These are phyloP conservation scores for Alternaria metachromatica DNA, from an alignment of 2,329 filamentous ascomycete species.

Conservation along the genomic window DNA sequence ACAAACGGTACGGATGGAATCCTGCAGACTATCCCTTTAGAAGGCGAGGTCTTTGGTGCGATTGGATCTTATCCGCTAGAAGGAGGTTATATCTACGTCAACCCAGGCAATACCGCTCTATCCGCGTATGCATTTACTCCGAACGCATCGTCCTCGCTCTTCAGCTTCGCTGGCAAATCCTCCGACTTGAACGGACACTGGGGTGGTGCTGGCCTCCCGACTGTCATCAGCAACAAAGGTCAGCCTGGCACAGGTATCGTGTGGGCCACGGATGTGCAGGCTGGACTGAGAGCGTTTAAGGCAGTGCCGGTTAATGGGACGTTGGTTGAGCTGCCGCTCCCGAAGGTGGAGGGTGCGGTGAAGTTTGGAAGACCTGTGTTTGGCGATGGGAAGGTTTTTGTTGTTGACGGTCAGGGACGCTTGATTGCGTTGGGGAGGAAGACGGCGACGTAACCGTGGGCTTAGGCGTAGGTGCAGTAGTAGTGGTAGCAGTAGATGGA, in stretches of 20 bases:
- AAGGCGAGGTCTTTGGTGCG: conserved; percentile 30
- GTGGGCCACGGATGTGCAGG: conserved; percentile 51
- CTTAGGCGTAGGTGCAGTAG: not conserved
- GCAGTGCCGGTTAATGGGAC: conserved; percentile 50
- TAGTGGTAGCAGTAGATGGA: not conserved
- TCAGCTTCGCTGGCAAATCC: conserved; percentile 39
- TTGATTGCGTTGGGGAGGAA: conserved; percentile 14
- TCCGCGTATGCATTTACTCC: conserved; percentile 36
- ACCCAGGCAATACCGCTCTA: conserved; percentile 35
- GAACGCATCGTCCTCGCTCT: conserved; percentile 23
- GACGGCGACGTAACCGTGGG: not conserved
- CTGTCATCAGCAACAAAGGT: conserved; percentile 49
- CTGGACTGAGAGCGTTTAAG: conserved; percentile 50
- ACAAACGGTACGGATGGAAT: conserved; percentile 24
- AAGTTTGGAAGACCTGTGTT: conserved; percentile 52
- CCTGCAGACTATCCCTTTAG: conserved; percentile 28
- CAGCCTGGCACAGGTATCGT: conserved; percentile 36
- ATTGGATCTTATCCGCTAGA: conserved; percentile 33
- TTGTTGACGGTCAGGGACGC: conserved; percentile 25
- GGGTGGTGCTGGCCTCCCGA: conserved; percentile 44
- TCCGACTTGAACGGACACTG: conserved; percentile 30
- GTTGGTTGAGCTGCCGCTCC: conserved; percentile 45
- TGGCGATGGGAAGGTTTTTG: conserved; percentile 44
- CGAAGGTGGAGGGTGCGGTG: conserved; percentile 48
- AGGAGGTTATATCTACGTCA: conserved; percentile 40